Conservation (phyloP, 2,329 filamentous ascomycete species). For the Colletotrichum falcatum region DNA sequence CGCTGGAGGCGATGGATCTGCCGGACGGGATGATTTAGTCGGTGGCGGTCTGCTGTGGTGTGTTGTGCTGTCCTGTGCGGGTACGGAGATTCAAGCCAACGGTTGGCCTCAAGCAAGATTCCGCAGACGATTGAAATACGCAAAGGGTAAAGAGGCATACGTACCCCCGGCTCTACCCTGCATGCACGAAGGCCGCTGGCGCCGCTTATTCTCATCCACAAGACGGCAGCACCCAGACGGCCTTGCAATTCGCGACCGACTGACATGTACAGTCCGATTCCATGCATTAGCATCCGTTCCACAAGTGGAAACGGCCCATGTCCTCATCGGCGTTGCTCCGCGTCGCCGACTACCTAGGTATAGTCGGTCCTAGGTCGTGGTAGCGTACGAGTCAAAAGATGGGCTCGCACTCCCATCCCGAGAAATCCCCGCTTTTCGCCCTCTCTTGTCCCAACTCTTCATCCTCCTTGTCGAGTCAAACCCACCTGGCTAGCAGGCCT, state of each 20-base stretch:
- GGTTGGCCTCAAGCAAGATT: constrained; percentile 38
- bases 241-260: constrained; percentile 9
- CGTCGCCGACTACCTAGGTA: neutral
- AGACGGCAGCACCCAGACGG: neutral
- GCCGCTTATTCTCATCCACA: constrained; percentile 25
- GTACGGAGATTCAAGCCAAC: constrained; percentile 19
- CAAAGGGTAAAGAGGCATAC: constrained; percentile 41
- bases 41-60: constrained; percentile 33
- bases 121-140: constrained; percentile 25
- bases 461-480: constrained; percentile 18
- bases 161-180: constrained; percentile 39
- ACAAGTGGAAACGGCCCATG: constrained; percentile 9
- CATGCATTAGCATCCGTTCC: constrained; percentile 18
- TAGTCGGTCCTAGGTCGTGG: too few relatives aligned
- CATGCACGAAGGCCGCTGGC: too few relatives aligned
- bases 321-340: neutral
- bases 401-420: constrained; percentile 30
- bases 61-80: constrained; percentile 14
- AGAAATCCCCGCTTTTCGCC: constrained; percentile 34
- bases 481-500: too few relatives aligned
- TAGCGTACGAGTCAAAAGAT: constrained; percentile 15
- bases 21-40: constrained; percentile 29
- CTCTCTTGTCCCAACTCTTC: neutral
- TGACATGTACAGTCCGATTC: constrained; percentile 11
- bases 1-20: constrained; percentile 27